These are phyloP conservation scores for Aspergillus glaucus DNA, from an alignment of 2,329 filamentous ascomycete genomes.

Conservation along the genomic window DNA sequence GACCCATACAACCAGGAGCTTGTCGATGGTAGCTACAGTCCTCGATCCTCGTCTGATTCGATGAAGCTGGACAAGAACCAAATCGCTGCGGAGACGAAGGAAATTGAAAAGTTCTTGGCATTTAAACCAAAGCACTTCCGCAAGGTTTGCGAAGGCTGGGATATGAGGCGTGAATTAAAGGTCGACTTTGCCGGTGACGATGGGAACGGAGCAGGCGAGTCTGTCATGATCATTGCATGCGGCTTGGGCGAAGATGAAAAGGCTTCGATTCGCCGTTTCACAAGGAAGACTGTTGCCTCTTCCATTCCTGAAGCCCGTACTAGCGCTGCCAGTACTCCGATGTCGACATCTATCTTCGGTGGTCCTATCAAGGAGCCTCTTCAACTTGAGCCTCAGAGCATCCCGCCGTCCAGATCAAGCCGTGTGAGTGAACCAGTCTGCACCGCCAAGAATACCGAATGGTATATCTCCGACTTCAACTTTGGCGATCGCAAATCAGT, in stretches of 20 bases:
- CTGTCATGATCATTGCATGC: constrained; percentile 65
- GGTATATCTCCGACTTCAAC: constrained; percentile 57
- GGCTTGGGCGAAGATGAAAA: constrained; percentile 57
- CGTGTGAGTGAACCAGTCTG: constrained; percentile 26
- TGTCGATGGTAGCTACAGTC: constrained; percentile 69
- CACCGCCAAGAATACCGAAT: constrained; percentile 51
- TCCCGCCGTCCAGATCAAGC: constrained; percentile 27
- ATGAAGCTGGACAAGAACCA: constrained; percentile 67
- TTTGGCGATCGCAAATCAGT: constrained; percentile 55
- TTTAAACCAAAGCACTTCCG: constrained; percentile 73
- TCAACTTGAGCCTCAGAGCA: constrained; percentile 11
- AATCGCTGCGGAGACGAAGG: constrained; percentile 66
- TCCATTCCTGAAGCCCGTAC: constrained; percentile 6
- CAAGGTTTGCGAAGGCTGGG: constrained; percentile 75
- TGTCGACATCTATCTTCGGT: constrained; percentile 47
- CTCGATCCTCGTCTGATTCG: constrained; percentile 66
- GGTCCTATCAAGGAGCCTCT: constrained; percentile 27
- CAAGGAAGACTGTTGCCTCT: constrained; percentile 40
- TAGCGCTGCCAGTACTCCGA: constrained; percentile 8
- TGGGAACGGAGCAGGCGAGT: constrained; percentile 68
- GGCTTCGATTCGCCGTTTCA: constrained; percentile 52
- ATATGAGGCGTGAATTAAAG: constrained; percentile 79
- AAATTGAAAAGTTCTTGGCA: constrained; percentile 70
- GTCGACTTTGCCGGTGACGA: constrained; percentile 86
- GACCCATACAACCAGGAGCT: constrained; percentile 67